Percentiles rank a stretch among this genome's conserved stretches.
phyloP scores from a whole-genome alignment of 129 eudicot species.

The Lactuca saligna region DNA sequence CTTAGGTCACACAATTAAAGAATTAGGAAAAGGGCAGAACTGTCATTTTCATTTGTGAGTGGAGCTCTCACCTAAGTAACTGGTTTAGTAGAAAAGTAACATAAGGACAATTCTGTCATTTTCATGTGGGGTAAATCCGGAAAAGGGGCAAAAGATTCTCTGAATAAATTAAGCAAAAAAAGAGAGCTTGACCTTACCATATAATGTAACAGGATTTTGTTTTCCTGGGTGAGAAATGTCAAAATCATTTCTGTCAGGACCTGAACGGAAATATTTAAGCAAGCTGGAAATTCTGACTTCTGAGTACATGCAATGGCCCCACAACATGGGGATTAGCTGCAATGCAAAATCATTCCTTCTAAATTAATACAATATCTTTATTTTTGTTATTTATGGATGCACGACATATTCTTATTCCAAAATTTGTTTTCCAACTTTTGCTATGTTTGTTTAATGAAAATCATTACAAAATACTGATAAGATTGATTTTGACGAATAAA shows the following conservation, averaged over 20 bases:
- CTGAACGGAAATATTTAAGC: slow-evolving; percentile 23
- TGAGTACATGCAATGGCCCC: slow-evolving; percentile 17
- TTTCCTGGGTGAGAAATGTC: slow-evolving; percentile 29
- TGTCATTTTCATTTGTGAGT: neutral
- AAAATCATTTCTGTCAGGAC: slow-evolving; percentile 21
- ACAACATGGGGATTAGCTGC: slow-evolving; percentile 22
- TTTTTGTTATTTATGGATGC: neutral
- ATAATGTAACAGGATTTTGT: slow-evolving; percentile 21
- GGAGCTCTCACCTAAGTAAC: neutral
- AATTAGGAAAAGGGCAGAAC: neutral
- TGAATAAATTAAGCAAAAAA: slow-evolving; percentile 1
- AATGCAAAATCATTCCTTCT: slow-evolving; percentile 12
- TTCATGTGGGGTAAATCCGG: slow-evolving; percentile 2
- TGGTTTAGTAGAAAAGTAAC: neutral
- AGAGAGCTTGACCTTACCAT: slow-evolving; percentile 9
- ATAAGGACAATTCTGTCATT: neutral
- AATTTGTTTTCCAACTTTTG: neutral
- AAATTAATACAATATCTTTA: too few relatives aligned
- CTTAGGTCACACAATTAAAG: neutral
- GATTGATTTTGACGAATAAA: neutral
- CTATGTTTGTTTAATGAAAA: neutral
- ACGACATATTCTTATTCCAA: neutral
- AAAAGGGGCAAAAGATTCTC: slow-evolving; percentile 1
- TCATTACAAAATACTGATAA: neutral
- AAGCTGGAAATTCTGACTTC: slow-evolving; percentile 35